A percentile compares a stretch with the other conserved stretches of the same genome.
These are phyloP conservation scores for Fusarium piperis DNA, from an alignment of 2,329 filamentous ascomycete species.

Conservation along the genomic window DNA sequence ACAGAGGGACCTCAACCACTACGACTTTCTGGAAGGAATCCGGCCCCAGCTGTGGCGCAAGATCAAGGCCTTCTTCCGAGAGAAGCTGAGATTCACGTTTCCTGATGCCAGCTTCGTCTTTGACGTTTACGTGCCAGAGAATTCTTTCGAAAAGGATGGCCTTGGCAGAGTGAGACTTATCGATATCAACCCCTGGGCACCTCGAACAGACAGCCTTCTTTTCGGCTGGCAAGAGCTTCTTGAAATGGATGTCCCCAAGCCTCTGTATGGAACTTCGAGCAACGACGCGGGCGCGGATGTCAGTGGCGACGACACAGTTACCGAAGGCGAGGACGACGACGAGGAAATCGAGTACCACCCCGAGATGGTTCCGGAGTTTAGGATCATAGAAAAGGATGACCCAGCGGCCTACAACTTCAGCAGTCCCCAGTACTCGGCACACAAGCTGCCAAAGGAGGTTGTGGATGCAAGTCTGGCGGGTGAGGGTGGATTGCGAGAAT, in stretches of 20 bases:
- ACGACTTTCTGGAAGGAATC: slow-evolving; percentile 77
- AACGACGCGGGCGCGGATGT: slow-evolving; percentile 45
- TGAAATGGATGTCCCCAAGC: slow-evolving; percentile 70
- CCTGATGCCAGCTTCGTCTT: slow-evolving; percentile 87
- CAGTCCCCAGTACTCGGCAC: slow-evolving; percentile 89
- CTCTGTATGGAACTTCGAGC: slow-evolving; percentile 60
- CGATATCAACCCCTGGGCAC: slow-evolving; percentile 95
- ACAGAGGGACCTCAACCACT: slow-evolving; percentile 91
- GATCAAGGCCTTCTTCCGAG: slow-evolving; percentile 81
- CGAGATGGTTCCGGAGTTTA: slow-evolving; percentile 78
- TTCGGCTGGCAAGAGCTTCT: slow-evolving; percentile 93
- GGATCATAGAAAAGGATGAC: slow-evolving; percentile 84
- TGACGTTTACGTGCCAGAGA: slow-evolving; percentile 89
- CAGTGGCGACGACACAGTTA: slow-evolving; percentile 50
- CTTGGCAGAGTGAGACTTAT: slow-evolving; percentile 84
- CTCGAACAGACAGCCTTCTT: slow-evolving; percentile 85
- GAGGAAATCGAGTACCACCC: slow-evolving; percentile 60
- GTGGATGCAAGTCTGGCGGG: slow-evolving; percentile 76
- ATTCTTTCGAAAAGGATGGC: slow-evolving; percentile 61
- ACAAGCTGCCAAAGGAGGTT: slow-evolving; percentile 94
- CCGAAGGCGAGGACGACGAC: slow-evolving; percentile 52
- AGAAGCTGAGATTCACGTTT: slow-evolving; percentile 78
- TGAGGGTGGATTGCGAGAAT: slow-evolving; percentile 82
- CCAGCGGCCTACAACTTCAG: slow-evolving; percentile 89
- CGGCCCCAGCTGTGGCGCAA: slow-evolving; percentile 72